A percentile compares a stretch with the other conserved stretches of the same genome.
Conservation (phyloP, 1,139 yeast species). For the Kurtzmaniella natalensis region DNA sequence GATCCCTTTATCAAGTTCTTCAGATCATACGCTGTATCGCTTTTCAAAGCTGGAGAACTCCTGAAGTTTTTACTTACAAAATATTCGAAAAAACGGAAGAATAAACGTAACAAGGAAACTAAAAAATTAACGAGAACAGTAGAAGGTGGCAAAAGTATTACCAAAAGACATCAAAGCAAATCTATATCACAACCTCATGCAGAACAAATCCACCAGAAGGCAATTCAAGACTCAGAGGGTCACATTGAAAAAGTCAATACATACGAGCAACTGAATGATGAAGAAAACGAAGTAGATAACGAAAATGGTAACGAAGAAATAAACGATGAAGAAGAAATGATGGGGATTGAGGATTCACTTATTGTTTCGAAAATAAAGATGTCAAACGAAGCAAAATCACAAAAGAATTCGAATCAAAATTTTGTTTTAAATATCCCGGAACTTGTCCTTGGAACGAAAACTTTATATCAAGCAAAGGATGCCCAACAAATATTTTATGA, state of each 20-base stretch:
- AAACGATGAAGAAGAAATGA: constrained; percentile 10
- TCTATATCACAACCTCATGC: neutral
- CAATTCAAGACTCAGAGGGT: neutral
- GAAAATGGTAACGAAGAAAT: constrained; percentile 9
- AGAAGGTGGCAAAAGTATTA: neutral
- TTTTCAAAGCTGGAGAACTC: constrained; percentile 35
- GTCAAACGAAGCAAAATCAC: constrained; percentile 5
- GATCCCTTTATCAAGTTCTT: constrained; percentile 39
- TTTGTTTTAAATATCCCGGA: constrained; percentile 8
- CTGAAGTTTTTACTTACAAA: constrained; percentile 27
- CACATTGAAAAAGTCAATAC: neutral
- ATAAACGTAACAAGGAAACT: neutral
- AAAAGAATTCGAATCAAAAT: constrained; percentile 3
- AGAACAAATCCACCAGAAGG: no score
- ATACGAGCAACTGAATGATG: neutral
- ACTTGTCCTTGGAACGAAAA: constrained; percentile 20
- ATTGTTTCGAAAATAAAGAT: constrained; percentile 6
- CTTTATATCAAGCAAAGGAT: constrained; percentile 14
- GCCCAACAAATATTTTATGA: constrained; percentile 23
- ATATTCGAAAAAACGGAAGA: constrained; percentile 12
- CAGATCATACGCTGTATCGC: constrained; percentile 31
- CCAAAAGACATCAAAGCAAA: constrained; percentile 1
- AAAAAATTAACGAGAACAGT: neutral
- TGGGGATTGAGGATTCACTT: constrained; percentile 5
- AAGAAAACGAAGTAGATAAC: constrained; percentile 3